Base-by-base conservation (phyloP, 257 asterid species). In the Solanum pennellii region DNA sequence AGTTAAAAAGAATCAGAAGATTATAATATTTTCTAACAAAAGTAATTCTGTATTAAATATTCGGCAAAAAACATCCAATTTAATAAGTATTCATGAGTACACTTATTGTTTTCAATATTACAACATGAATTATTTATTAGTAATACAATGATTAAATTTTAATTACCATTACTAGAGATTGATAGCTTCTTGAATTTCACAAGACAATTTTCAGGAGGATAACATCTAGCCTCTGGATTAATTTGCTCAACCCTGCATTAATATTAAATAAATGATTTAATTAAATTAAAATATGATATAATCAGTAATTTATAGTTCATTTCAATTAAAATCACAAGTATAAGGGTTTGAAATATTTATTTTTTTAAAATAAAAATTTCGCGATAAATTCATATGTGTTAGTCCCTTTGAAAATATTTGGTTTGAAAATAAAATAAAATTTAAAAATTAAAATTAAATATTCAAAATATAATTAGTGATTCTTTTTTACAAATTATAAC, bases 171-270 rank as follows among this genome's bases (percentile, higher is more conserved):
- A 41, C 21, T 74, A n/a, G 35, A 21, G 12, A 13, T 5, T 23
- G 59, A 12, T 13, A 88, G 13, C 87, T 69, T 85, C 76, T 25
- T 88, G 6, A 88, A 65, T 52, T 82, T 88, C 23, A 85, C 90
- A 42, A 88, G 44, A 37, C 90, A 88, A 23, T 77, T 79, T 69
- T 85, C 90, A 16, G 80, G 66, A 5, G 88, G 90, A 47, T 52
- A 68, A 25, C 76, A 23, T 5, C 7, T 20, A 12, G 79, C 4
- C 29, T 45, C 74, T n/a, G 90, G 83, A 79, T 88, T 88, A 25
- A 66, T 2, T 25, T 87, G 20, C 31, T 88, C 86, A 85, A 85
- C 60, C 88, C 88, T 85, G 88, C 25, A 66, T 88, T 42, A 8
- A 47, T 12, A 45, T 6, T 73, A 37, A 13, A 69, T 29, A 23